These are phyloP conservation scores for Xylaria sp. DNA, from an alignment of 2,329 filamentous ascomycete genomes.

Conservation along the genomic window DNA sequence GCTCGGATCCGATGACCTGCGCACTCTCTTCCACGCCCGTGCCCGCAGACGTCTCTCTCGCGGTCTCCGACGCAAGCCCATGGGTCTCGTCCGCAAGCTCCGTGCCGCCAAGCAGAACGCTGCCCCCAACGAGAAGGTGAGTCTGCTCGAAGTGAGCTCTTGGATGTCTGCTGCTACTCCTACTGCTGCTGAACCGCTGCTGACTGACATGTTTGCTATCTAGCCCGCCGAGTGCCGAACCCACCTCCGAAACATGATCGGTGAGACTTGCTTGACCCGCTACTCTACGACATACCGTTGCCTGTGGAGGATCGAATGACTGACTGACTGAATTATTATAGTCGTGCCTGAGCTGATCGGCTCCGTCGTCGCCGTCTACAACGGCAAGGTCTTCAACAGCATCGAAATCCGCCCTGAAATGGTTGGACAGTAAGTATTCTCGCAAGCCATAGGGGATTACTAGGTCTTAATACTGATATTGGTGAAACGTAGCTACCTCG, in stretches of 20 bases:
- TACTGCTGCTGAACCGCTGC: background rate
- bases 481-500: conserved; percentile 64
- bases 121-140: conserved; percentile 85
- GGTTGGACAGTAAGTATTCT: conserved; percentile 86
- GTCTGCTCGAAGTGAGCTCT: background rate
- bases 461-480: conserved; percentile 18
- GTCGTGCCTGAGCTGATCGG: conserved; percentile 99
- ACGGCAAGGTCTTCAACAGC: conserved; percentile 99
- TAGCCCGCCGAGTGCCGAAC: conserved; percentile 59
- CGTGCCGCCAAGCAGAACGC: conserved; percentile 99
- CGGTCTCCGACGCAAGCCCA: conserved; percentile 99
- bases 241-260: conserved; percentile 99
- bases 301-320: background rate
- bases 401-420: conserved; percentile 99
- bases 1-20: conserved; percentile 97
- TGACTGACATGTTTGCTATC: conserved; percentile 13
- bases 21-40: conserved; percentile 98
- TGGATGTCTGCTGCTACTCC: background rate
- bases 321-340: conserved; percentile 19
- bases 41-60: conserved; percentile 99
- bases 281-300: background rate
- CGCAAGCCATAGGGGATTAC: too few relatives aligned
- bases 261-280: conserved; percentile 14
- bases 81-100: conserved; percentile 99
- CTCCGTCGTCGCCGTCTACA: conserved; percentile 98